Evolutionary conservation across 2,329 filamentous ascomycete species (phyloP).

Genomic region (Fusarium sp.): DNA sequence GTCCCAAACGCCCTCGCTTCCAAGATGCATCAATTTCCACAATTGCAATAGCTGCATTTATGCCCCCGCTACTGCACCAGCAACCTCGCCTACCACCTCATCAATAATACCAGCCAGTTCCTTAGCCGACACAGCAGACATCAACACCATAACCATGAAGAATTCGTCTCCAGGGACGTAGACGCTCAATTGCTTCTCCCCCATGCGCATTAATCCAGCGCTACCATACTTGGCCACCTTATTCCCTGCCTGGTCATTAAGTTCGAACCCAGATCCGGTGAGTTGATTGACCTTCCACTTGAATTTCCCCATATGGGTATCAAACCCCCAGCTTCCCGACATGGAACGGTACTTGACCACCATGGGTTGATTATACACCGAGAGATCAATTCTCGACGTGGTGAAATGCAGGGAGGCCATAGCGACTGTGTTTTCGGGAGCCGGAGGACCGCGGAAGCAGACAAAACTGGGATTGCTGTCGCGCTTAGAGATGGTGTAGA

Average conservation of each 20-base stretch:
- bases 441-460: conserved; percentile 32
- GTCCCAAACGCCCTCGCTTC: not conserved
- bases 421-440: conserved; percentile 35
- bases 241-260: conserved; percentile 36
- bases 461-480: conserved; percentile 33
- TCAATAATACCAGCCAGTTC: conserved; percentile 20
- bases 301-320: conserved; percentile 42
- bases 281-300: conserved; percentile 48
- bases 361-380: conserved; percentile 41
- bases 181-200: conserved; percentile 42
- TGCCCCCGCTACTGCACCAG: conserved; percentile 7
- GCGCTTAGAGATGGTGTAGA: conserved; percentile 39
- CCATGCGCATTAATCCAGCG: conserved; percentile 10
- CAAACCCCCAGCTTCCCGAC: conserved; percentile 37
- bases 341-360: conserved; percentile 34
- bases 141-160: conserved; percentile 40
- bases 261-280: conserved; percentile 30
- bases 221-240: conserved; percentile 45
- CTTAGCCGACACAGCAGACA: conserved; percentile 40
- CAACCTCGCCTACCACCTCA: conserved; percentile 26
- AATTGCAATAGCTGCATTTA: not conserved
- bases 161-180: conserved; percentile 44
- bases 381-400: conserved; percentile 35
- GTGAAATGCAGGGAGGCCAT: conserved; percentile 40
- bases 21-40: not conserved